Evolutionary conservation across 352 stramenopile genomes (phyloP).

Genomic region (Globisporangium radiosum): DNA sequence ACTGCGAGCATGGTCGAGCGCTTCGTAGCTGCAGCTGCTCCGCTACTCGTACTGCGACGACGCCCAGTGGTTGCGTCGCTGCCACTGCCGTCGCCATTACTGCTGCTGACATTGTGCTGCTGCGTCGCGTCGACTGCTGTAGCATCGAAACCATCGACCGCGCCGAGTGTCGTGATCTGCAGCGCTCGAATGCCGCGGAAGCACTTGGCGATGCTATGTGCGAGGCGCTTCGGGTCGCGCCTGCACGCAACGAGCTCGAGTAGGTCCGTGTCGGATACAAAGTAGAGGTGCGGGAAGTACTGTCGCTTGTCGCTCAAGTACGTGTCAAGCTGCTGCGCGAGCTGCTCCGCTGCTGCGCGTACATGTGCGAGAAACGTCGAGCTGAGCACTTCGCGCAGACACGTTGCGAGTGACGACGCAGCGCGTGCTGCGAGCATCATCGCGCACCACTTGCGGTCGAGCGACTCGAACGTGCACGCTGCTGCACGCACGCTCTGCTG

Average conservation of each 20-base stretch:
- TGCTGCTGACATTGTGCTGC: not conserved
- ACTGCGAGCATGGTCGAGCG: constrained; percentile 5
- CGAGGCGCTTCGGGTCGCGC: constrained; percentile 23
- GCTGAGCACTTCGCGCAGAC: constrained; percentile 55
- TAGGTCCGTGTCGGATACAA: constrained; percentile 57
- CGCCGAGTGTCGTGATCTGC: constrained; percentile 14
- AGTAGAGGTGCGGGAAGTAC: constrained; percentile 52
- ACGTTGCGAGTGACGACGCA: constrained; percentile 40
- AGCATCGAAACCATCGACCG: no score
- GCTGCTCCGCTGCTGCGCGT: constrained; percentile 35
- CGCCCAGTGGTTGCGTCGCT: not conserved
- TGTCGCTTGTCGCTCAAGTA: constrained; percentile 60
- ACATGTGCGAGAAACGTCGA: constrained; percentile 36
- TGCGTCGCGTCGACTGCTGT: not conserved
- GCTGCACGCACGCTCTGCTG: constrained; percentile 50
- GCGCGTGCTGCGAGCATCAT: constrained; percentile 58
- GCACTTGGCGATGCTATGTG: constrained; percentile 42
- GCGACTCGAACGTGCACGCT: constrained; percentile 47
- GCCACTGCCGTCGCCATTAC: not conserved
- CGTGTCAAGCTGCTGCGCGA: constrained; percentile 45
- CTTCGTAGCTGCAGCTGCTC: not conserved
- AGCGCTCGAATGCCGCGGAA: constrained; percentile 37
- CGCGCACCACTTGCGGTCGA: constrained; percentile 62
- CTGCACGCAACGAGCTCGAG: constrained; percentile 47
- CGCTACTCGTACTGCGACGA: not conserved